Conservation (phyloP, 805 yeast species). For the Barnettozyma salicaria region DNA sequence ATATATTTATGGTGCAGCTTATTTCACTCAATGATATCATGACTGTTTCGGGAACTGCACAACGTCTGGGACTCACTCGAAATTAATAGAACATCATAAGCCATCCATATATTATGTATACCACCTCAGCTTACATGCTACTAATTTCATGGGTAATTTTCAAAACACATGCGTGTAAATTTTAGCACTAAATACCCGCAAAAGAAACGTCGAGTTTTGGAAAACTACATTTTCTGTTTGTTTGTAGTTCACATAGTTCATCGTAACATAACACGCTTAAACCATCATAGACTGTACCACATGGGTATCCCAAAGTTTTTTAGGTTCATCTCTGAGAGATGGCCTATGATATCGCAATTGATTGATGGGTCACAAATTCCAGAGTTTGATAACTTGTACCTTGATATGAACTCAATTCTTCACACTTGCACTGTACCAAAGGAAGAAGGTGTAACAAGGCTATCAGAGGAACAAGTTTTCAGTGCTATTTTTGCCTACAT, state of each 20-base stretch:
- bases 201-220: slow-evolving; percentile 1
- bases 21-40: too few relatives aligned
- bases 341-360: slow-evolving; percentile 91
- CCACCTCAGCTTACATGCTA: too few relatives aligned
- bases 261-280: not conserved
- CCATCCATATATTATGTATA: too few relatives aligned
- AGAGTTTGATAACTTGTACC: slow-evolving; percentile 88
- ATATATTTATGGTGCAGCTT: not conserved
- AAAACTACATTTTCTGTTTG: too few relatives aligned
- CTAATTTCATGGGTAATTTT: not conserved
- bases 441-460: slow-evolving; percentile 54
- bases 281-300: not conserved
- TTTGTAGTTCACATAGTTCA: too few relatives aligned
- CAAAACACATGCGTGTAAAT: slow-evolving; percentile 9
- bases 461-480: slow-evolving; percentile 88
- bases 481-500: slow-evolving; percentile 90
- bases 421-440: slow-evolving; percentile 91
- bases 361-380: slow-evolving; percentile 80
- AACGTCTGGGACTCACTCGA: too few relatives aligned
- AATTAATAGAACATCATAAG: too few relatives aligned
- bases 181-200: slow-evolving; percentile 5
- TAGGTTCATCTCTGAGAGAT: slow-evolving; percentile 95
- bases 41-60: too few relatives aligned
- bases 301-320: slow-evolving; percentile 96
- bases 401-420: slow-evolving; percentile 96